A percentile compares a stretch with the other conserved stretches of the same genome.
These are phyloP conservation scores for Ogataea pini DNA, from an alignment of 805 yeast genomes.

Conservation along the genomic window DNA sequence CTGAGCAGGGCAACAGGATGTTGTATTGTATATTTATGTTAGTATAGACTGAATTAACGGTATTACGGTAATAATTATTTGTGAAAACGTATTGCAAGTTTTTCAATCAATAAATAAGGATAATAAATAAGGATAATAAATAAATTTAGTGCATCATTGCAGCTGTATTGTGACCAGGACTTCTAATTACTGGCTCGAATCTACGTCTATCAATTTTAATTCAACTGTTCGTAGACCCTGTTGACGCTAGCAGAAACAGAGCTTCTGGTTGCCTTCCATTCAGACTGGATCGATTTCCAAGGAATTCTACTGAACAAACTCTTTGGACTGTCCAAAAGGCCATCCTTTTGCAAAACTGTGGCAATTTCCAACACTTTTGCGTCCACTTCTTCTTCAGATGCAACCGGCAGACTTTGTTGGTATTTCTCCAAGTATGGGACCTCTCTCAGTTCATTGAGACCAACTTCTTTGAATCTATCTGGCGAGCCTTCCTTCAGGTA, in stretches of 20 bases:
- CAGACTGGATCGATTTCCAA: slow-evolving; percentile 35
- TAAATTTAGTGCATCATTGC: background rate
- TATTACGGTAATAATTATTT: background rate
- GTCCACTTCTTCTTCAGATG: slow-evolving; percentile 37
- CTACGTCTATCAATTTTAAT: slow-evolving; percentile 5
- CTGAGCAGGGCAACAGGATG: background rate
- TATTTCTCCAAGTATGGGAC: slow-evolving; percentile 38
- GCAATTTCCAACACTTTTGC: slow-evolving; percentile 34
- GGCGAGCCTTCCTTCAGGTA: slow-evolving; percentile 41
- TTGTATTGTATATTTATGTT: slow-evolving; percentile 2
- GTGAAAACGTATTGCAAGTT: background rate
- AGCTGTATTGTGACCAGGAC: background rate
- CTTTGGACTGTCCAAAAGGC: slow-evolving; percentile 26
- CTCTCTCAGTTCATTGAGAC: slow-evolving; percentile 41
- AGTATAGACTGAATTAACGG: slow-evolving; percentile 1
- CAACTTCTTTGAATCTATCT: slow-evolving; percentile 42
- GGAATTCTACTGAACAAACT: slow-evolving; percentile 36
- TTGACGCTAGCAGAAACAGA: slow-evolving; percentile 32
- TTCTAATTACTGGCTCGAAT: background rate
- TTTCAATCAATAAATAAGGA: slow-evolving; percentile 2
- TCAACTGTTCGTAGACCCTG: slow-evolving; percentile 27
- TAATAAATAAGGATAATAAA: background rate
- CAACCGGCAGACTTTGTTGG: slow-evolving; percentile 38
- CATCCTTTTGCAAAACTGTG: slow-evolving; percentile 27
- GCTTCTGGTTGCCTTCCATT: slow-evolving; percentile 39